phyloP scores from a whole-genome alignment of 331 rosid species.

The Quercus lobata region DNA sequence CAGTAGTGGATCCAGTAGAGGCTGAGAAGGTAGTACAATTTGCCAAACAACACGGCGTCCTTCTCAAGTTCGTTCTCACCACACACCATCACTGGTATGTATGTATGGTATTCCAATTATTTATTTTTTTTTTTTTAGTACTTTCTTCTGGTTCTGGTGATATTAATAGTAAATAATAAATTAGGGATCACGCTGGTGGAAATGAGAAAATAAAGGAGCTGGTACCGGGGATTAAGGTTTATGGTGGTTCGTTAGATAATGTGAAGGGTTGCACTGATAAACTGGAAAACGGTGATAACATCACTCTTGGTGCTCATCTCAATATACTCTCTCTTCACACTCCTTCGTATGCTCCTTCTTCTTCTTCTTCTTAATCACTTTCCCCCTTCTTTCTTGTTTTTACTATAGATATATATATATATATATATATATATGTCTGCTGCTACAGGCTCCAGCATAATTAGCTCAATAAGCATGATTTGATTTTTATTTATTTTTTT shows the following conservation, averaged over 20 bases:
- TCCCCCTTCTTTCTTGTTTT: background rate
- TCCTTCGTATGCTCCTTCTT: constrained; percentile 56
- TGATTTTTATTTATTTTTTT: no score
- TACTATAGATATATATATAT: no score
- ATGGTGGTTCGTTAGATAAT: constrained; percentile 78
- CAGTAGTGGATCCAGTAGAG: constrained; percentile 80
- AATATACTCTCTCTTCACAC: constrained; percentile 65
- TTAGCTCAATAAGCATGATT: no score
- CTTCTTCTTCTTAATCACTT: background rate
- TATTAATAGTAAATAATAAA: background rate
- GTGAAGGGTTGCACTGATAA: constrained; percentile 77
- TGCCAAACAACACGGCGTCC: constrained; percentile 56
- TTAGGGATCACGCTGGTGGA: constrained; percentile 95
- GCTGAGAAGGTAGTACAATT: constrained; percentile 59
- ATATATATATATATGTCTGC: no score
- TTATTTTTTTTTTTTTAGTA: no score
- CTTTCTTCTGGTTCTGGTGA: no score
- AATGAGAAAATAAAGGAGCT: constrained; percentile 77
- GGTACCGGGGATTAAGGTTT: constrained; percentile 79
- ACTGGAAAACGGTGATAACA: constrained; percentile 79
- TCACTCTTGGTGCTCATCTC: constrained; percentile 62
- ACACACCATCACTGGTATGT: constrained; percentile 72
- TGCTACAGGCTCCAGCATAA: no score
- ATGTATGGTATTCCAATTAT: no score
- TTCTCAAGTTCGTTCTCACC: constrained; percentile 71